phyloP scores from a whole-genome alignment of 2,329 filamentous ascomycete species.

The Penicillium sp. region DNA sequence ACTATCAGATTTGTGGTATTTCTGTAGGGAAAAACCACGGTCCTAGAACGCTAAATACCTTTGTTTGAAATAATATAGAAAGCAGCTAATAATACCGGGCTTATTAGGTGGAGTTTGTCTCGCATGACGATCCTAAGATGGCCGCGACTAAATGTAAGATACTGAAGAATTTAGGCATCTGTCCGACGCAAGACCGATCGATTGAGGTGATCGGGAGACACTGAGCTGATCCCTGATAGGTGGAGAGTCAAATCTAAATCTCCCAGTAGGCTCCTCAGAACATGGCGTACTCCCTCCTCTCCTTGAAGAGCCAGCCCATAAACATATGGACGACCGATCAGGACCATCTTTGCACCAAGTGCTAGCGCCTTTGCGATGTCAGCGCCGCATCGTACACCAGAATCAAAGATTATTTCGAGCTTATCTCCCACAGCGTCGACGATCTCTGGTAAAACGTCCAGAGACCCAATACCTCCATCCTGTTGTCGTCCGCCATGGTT shows the following conservation, averaged over 20 bases:
- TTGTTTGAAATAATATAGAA: too few relatives aligned
- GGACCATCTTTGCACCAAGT: constrained; percentile 54
- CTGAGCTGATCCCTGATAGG: background rate
- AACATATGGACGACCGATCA: constrained; percentile 53
- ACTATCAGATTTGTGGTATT: too few relatives aligned
- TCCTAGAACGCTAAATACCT: too few relatives aligned
- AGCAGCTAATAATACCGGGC: too few relatives aligned
- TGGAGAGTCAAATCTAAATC: constrained; percentile 10
- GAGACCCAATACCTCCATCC: constrained; percentile 46
- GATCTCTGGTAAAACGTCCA: constrained; percentile 56
- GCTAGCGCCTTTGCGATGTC: constrained; percentile 51
- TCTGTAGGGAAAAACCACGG: too few relatives aligned
- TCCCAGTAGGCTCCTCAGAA: constrained; percentile 37
- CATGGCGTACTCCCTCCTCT: constrained; percentile 53
- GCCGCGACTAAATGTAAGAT: too few relatives aligned
- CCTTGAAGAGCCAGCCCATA: constrained; percentile 58
- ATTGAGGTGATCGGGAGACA: background rate
- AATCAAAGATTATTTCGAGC: constrained; percentile 48
- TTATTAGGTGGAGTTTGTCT: too few relatives aligned
- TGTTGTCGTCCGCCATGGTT: constrained; percentile 53
- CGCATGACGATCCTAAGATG: too few relatives aligned
- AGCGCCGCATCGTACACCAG: constrained; percentile 46
- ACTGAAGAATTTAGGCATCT: background rate
- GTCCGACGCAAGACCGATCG: background rate
- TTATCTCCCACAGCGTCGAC: constrained; percentile 43